A percentile compares a stretch with the other conserved stretches of the same genome.
Conservation (phyloP, 2,329 filamentous ascomycete species). For the Rachicladosporium sp. region DNA sequence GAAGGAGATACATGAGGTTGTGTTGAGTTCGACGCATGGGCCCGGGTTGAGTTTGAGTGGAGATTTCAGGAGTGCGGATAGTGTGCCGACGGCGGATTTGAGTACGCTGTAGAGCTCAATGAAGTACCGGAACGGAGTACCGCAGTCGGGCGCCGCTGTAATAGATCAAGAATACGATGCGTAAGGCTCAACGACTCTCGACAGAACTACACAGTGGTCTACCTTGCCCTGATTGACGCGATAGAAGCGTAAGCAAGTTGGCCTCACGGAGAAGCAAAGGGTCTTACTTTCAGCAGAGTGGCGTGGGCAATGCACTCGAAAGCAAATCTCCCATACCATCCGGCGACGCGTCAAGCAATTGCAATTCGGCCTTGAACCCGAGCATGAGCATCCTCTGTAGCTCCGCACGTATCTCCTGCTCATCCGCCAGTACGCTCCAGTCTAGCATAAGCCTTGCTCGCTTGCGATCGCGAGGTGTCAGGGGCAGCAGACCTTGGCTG, state of each 20-base stretch:
- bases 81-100: constrained; percentile 31
- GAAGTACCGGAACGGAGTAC: too few relatives aligned
- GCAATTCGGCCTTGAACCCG: constrained; percentile 66
- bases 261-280: too few relatives aligned
- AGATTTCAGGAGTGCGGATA: constrained; percentile 53
- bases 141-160: too few relatives aligned
- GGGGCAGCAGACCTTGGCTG: constrained; percentile 33
- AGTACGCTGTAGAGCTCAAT: constrained; percentile 2
- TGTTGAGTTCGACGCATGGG: constrained; percentile 76
- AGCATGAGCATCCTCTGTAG: constrained; percentile 63
- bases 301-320: neutral
- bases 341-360: constrained; percentile 29
- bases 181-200: too few relatives aligned
- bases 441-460: constrained; percentile 44
- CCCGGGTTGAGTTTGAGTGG: constrained; percentile 82
- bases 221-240: too few relatives aligned
- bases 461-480: constrained; percentile 46
- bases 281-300: too few relatives aligned
- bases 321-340: constrained; percentile 15
- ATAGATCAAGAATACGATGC: too few relatives aligned
- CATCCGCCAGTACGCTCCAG: constrained; percentile 1
- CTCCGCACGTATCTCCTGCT: constrained; percentile 37
- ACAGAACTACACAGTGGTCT: too few relatives aligned
- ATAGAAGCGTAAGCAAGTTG: too few relatives aligned
- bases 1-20: constrained; percentile 64